A percentile compares a stretch with the other conserved stretches of the same genome.
phyloP scores from a whole-genome alignment of 1,139 yeast species.

The Citeromyces siamensis region DNA sequence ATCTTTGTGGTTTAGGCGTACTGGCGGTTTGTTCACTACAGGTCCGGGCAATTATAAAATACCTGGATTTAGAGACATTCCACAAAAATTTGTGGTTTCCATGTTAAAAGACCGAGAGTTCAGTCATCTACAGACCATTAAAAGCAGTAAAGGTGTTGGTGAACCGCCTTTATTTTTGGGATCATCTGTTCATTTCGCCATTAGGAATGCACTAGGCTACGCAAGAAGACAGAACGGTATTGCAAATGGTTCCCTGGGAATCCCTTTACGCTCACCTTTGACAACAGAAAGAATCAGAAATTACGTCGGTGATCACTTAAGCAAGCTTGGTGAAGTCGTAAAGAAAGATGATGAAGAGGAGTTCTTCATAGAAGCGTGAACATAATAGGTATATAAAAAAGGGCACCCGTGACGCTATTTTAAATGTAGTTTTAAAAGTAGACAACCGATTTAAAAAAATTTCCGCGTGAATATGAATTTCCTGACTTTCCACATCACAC shows the following conservation, averaged over 20 bases:
- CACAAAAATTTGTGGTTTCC: constrained; percentile 26
- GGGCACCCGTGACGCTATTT: no score
- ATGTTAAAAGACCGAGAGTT: constrained; percentile 26
- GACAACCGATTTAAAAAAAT: no score
- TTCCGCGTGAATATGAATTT: no score
- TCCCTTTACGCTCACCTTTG: constrained; percentile 22
- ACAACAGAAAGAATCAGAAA: constrained; percentile 29
- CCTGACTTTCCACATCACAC: no score
- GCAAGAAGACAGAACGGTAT: constrained; percentile 21
- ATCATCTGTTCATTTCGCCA: constrained; percentile 25
- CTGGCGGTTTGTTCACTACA: constrained; percentile 26
- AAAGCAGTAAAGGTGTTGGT: constrained; percentile 30
- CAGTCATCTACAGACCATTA: constrained; percentile 27
- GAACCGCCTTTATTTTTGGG: constrained; percentile 35
- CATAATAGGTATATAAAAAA: no score
- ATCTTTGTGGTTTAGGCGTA: constrained; percentile 26
- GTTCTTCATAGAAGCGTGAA: constrained; percentile 21
- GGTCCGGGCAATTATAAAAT: constrained; percentile 37
- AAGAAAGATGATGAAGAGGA: constrained; percentile 21
- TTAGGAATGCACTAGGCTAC: constrained; percentile 25
- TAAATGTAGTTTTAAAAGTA: no score
- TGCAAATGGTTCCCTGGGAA: constrained; percentile 10
- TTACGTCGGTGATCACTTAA: constrained; percentile 22
- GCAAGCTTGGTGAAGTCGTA: constrained; percentile 18
- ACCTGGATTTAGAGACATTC: constrained; percentile 31